Evolutionary conservation across 148 eudicot species (phyloP).

Genomic region (Talinum fruticosum): DNA sequence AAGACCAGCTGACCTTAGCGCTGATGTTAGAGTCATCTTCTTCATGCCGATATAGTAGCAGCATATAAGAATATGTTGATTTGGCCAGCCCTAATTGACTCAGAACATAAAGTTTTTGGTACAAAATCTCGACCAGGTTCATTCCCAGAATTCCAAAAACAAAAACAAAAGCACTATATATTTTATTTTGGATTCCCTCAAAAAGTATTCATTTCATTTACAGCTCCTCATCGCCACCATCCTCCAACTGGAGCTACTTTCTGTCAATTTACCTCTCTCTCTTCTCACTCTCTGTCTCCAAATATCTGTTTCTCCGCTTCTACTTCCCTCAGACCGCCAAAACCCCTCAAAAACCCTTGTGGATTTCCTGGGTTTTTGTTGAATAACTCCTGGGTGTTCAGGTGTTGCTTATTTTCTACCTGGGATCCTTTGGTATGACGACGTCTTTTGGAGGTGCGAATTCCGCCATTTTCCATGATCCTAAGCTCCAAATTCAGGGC

Average conservation of each 20-base stretch:
- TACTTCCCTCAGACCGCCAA: background rate
- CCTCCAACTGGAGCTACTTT: slow-evolving; percentile 12
- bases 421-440: slow-evolving; percentile 51
- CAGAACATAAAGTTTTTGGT: background rate
- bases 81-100: slow-evolving; percentile 11
- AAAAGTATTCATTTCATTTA: background rate
- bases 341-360: background rate
- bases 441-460: slow-evolving; percentile 57
- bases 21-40: slow-evolving; percentile 20
- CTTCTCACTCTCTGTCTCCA: slow-evolving; percentile 6
- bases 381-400: background rate
- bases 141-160: background rate
- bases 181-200: background rate
- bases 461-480: slow-evolving; percentile 41
- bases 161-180: background rate
- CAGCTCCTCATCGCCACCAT: slow-evolving; percentile 16
- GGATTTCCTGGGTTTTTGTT: slow-evolving; percentile 22
- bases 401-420: background rate
- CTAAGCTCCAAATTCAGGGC: slow-evolving; percentile 44
- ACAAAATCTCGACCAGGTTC: background rate
- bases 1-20: slow-evolving; percentile 19
- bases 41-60: background rate
- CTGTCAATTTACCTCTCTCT: too few relatives aligned
- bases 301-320: background rate
- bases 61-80: background rate